These are phyloP conservation scores for Claviceps humidiphila DNA, from an alignment of 2,329 filamentous ascomycete species.

Conservation along the genomic window DNA sequence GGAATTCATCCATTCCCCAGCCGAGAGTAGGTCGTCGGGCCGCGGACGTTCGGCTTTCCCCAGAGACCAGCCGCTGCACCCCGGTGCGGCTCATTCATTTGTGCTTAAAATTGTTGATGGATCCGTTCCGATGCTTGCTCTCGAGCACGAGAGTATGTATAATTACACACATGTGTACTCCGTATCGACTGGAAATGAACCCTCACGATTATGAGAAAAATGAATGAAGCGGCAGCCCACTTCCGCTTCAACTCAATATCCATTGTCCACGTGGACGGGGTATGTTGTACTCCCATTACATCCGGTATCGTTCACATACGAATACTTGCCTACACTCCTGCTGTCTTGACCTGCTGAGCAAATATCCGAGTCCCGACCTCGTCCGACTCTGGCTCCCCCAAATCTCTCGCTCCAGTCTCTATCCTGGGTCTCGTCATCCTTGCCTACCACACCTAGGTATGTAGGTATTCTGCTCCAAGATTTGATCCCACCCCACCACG, in stretches of 20 bases:
- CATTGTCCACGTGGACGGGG: neutral
- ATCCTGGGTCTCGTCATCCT: constrained; percentile 1
- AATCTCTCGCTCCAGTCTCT: neutral
- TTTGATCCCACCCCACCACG: constrained; percentile 7
- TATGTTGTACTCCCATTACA: neutral
- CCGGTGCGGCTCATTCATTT: constrained; percentile 1
- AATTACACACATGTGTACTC: neutral
- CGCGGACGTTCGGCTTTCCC: neutral
- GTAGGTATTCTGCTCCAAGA: constrained; percentile 4
- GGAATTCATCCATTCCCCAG: neutral
- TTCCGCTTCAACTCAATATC: too few species aligned
- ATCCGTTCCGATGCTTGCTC: neutral
- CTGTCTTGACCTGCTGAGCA: constrained; percentile 3
- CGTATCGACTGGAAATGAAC: too few species aligned
- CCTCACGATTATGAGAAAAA: too few species aligned
- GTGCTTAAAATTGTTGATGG: neutral
- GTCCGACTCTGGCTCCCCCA: constrained; percentile 3
- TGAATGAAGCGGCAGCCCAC: too few species aligned
- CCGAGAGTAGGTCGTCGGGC: neutral
- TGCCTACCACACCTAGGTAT: neutral
- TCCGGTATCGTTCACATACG: neutral
- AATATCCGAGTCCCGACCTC: constrained; percentile 5
- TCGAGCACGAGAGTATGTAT: neutral
- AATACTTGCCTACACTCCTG: constrained; percentile 2
- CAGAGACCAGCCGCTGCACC: constrained; percentile 3